Evolutionary conservation across 2,329 filamentous ascomycete genomes (phyloP).

Genomic region (Botrytis pseudocinerea): DNA sequence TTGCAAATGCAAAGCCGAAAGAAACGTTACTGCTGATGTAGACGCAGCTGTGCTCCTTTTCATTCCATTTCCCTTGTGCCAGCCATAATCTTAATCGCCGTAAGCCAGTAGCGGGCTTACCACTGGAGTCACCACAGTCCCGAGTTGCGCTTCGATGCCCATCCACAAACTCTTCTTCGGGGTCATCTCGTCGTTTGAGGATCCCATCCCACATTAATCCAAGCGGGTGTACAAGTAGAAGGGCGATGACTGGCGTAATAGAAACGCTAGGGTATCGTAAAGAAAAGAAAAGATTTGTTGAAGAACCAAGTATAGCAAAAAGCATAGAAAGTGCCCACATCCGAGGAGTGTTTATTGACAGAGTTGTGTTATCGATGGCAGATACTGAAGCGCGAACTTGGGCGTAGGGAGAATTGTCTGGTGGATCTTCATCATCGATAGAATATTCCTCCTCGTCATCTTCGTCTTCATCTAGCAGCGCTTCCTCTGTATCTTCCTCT

Average conservation of each 20-base stretch:
- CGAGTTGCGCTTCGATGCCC: constrained; percentile 43
- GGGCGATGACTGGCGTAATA: constrained; percentile 84
- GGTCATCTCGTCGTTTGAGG: constrained; percentile 61
- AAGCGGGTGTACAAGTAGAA: constrained; percentile 80
- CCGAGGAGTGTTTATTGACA: constrained; percentile 85
- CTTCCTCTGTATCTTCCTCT: constrained; percentile 40
- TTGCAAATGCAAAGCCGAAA: constrained; percentile 86
- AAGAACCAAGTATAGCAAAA: constrained; percentile 78
- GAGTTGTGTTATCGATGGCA: constrained; percentile 69
- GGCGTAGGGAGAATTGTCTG: constrained; percentile 73
- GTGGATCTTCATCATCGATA: constrained; percentile 52
- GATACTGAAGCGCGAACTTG: constrained; percentile 79
- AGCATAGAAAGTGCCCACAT: constrained; percentile 83
- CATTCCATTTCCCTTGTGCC: constrained; percentile 79
- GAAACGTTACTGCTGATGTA: constrained; percentile 90
- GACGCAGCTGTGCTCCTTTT: constrained; percentile 85
- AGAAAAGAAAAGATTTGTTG: constrained; percentile 86
- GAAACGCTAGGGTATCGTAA: constrained; percentile 87
- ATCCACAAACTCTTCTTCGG: constrained; percentile 56
- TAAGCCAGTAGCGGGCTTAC: constrained; percentile 27
- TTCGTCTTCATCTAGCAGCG: constrained; percentile 41
- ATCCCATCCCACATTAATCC: constrained; percentile 76
- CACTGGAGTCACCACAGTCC: constrained; percentile 23
- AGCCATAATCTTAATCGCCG: constrained; percentile 67
- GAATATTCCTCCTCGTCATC: constrained; percentile 41